phyloP scores from a whole-genome alignment of 2,329 filamentous ascomycete genomes.

The Fusarium circinatum region DNA sequence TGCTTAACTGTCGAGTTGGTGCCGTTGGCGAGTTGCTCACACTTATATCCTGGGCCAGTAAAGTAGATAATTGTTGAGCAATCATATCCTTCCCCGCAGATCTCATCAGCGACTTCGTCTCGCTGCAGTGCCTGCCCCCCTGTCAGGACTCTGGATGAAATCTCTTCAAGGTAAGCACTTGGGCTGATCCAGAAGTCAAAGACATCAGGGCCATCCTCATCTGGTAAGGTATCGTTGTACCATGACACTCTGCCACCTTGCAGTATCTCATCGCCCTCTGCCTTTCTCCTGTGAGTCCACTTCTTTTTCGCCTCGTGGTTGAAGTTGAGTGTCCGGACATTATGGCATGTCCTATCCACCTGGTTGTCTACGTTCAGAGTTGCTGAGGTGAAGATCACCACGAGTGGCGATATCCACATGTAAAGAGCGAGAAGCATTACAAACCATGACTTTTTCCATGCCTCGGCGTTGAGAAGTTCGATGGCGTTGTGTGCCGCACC shows the following conservation, averaged over 20 bases:
- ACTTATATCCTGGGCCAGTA: slow-evolving; percentile 27
- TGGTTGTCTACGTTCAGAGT: slow-evolving; percentile 16
- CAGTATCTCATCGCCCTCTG: background rate
- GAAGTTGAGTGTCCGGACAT: slow-evolving; percentile 31
- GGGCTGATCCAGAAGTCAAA: slow-evolving; percentile 30
- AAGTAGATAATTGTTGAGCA: slow-evolving; percentile 29
- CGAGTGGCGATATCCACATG: slow-evolving; percentile 17
- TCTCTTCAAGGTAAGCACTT: slow-evolving; percentile 1
- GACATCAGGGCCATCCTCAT: background rate
- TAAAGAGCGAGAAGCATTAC: slow-evolving; percentile 29
- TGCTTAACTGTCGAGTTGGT: background rate
- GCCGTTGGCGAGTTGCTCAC: slow-evolving; percentile 3
- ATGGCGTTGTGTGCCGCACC: slow-evolving; percentile 13
- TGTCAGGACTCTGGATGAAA: slow-evolving; percentile 17
- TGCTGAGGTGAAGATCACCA: slow-evolving; percentile 32
- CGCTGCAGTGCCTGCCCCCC: slow-evolving; percentile 12
- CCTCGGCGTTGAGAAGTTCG: slow-evolving; percentile 21
- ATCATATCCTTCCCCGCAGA: slow-evolving; percentile 26
- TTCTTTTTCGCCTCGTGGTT: slow-evolving; percentile 1
- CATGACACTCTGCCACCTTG: slow-evolving; percentile 13
- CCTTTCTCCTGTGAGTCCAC: background rate
- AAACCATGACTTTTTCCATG: slow-evolving; percentile 23
- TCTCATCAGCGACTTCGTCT: slow-evolving; percentile 9
- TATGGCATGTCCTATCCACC: background rate
- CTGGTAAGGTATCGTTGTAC: slow-evolving; percentile 6